Percentiles rank a stretch among this genome's conserved stretches.
Conservation (phyloP, 495 filamentous ascomycete species). For the Thermothielavioides terrestris region DNA sequence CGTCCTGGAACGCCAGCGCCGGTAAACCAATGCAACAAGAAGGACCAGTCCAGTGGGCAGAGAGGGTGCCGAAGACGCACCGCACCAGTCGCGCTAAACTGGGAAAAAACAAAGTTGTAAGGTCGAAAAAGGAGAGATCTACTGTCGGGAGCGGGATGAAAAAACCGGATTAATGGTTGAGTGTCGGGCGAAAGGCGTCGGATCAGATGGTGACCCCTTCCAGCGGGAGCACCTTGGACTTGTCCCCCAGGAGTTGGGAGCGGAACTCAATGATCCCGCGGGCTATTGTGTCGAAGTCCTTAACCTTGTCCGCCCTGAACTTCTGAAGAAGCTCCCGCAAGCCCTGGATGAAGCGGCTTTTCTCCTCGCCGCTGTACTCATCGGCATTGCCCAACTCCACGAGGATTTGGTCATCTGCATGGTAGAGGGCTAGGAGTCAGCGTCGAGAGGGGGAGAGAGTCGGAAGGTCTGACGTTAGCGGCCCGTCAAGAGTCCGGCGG, state of each 20-base stretch:
- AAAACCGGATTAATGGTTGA: background rate
- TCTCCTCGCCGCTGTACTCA: conserved; percentile 60
- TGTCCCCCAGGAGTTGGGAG: conserved; percentile 43
- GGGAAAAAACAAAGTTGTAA: conserved; percentile 4
- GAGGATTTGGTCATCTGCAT: conserved; percentile 77
- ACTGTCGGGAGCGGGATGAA: conserved; percentile 11
- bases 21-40: background rate
- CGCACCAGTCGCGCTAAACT: conserved; percentile 3
- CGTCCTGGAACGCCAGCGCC: background rate
- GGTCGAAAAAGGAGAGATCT: conserved; percentile 10
- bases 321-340: conserved; percentile 67
- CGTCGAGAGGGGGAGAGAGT: conserved; percentile 28
- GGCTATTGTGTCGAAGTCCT: conserved; percentile 75
- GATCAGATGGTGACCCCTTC: conserved; percentile 29
- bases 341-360: conserved; percentile 62
- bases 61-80: background rate
- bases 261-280: conserved; percentile 76
- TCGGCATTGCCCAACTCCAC: conserved; percentile 71
- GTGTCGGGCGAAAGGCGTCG: background rate
- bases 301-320: conserved; percentile 63
- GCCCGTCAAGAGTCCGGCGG: conserved; percentile 9
- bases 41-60: background rate
- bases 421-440: conserved; percentile 52
- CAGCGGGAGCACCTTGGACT: conserved; percentile 41
- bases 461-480: conserved; percentile 26